Evolutionary conservation across 2,329 filamentous ascomycete genomes (phyloP).

Genomic region (Calonectria pauciramosa): DNA sequence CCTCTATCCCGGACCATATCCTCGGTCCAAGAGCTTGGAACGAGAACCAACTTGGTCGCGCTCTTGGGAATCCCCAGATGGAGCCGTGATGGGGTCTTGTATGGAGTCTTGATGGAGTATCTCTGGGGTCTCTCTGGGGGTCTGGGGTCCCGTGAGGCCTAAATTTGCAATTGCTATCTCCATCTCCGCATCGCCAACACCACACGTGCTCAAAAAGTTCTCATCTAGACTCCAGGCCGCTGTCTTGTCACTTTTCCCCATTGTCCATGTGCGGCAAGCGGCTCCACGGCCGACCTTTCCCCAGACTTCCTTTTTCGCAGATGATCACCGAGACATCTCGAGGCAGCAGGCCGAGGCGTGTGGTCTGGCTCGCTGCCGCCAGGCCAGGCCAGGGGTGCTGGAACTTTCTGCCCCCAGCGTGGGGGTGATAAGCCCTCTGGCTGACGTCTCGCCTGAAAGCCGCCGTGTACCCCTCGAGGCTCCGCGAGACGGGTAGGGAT

Average conservation of each 20-base stretch:
- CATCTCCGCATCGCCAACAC: conserved; percentile 21
- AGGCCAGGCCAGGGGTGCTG: conserved; percentile 32
- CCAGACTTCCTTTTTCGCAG: conserved; percentile 39
- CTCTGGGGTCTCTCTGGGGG: conserved; percentile 2
- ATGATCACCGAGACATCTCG: conserved; percentile 19
- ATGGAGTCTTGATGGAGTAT: conserved; percentile 23
- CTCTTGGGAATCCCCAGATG: conserved; percentile 1
- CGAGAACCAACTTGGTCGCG: not conserved
- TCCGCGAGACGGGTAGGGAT: conserved; percentile 34
- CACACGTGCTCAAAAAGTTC: conserved; percentile 19
- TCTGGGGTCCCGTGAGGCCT: conserved; percentile 13
- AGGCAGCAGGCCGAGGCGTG: conserved; percentile 10
- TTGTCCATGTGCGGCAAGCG: conserved; percentile 30
- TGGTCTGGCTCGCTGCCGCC: conserved; percentile 22
- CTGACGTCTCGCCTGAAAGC: conserved; percentile 36
- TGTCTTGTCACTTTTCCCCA: conserved; percentile 9
- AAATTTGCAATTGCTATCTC: conserved; percentile 3
- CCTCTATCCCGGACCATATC: conserved; percentile 39
- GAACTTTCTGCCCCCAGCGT: conserved; percentile 29
- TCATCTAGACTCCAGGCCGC: conserved; percentile 24
- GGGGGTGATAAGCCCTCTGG: conserved; percentile 39
- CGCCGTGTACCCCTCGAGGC: conserved; percentile 15
- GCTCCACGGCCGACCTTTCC: conserved; percentile 38
- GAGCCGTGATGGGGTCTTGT: conserved; percentile 25
- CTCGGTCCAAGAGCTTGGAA: conserved; percentile 31